phyloP scores from a whole-genome alignment of 2,329 filamentous ascomycete genomes.

The Fusarium sp. region DNA sequence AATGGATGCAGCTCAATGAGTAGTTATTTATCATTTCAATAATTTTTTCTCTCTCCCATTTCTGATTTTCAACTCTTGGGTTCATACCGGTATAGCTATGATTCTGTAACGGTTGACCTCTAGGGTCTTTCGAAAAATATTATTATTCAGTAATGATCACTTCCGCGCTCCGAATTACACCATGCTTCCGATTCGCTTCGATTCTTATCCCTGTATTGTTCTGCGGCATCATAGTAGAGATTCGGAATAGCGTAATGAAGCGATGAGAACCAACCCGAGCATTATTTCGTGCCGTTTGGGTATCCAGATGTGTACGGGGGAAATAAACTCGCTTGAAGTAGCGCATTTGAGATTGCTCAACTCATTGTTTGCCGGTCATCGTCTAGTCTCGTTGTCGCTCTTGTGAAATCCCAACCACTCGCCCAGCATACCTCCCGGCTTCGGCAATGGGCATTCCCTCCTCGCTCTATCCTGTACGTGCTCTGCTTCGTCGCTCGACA shows the following conservation, averaged over 20 bases:
- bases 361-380: conserved; percentile 41
- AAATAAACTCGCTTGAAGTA: not conserved
- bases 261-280: not conserved
- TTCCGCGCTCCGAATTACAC: not conserved
- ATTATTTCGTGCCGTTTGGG: not conserved
- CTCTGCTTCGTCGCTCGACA: conserved; percentile 53
- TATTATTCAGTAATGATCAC: not conserved
- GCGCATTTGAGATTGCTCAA: not conserved
- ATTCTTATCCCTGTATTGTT: not conserved
- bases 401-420: conserved; percentile 78
- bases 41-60: not conserved
- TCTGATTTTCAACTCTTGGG: not conserved
- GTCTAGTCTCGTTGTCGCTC: conserved; percentile 40
- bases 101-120: conserved; percentile 23
- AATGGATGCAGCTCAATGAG: not conserved
- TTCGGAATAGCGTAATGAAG: not conserved
- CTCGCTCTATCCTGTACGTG: conserved; percentile 58
- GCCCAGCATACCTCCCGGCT: conserved; percentile 83
- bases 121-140: not conserved
- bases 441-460: conserved; percentile 92
- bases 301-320: not conserved
- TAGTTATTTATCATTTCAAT: not conserved
- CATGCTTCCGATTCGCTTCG: not conserved
- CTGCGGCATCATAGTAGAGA: not conserved
- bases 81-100: not conserved